Conservation (phyloP, 345 rosid species). For the Gossypium longicalyx region DNA sequence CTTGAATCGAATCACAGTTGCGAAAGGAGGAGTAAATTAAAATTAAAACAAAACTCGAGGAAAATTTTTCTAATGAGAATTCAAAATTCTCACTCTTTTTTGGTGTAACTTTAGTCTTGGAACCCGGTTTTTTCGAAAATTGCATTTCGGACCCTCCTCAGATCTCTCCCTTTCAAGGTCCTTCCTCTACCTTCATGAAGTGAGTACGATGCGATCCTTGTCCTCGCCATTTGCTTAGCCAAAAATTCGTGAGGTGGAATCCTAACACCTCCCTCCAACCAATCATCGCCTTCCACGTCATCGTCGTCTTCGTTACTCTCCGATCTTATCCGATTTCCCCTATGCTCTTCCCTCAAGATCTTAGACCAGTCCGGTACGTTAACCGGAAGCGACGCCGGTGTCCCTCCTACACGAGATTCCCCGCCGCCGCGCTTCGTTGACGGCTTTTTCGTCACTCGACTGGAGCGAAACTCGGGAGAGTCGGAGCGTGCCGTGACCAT, state of each 20-base stretch:
- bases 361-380: constrained; percentile 97
- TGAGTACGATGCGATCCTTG: constrained; percentile 81
- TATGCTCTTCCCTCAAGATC: constrained; percentile 68
- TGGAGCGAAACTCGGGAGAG: constrained; percentile 52
- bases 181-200: constrained; percentile 96
- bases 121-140: constrained; percentile 94
- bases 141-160: constrained; percentile 91
- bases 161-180: constrained; percentile 95
- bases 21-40: background rate
- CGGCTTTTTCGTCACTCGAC: constrained; percentile 36
- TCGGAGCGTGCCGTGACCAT: constrained; percentile 30
- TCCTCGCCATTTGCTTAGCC: constrained; percentile 76
- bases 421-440: constrained; percentile 17
- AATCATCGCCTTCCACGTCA: constrained; percentile 36
- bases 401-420: constrained; percentile 15
- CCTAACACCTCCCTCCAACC: constrained; percentile 39
- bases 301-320: constrained; percentile 36
- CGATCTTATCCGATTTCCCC: constrained; percentile 40
- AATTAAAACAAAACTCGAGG: too few relatives aligned
- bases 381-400: constrained; percentile 66
- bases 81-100: constrained; percentile 1
- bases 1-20: constrained; percentile 17
- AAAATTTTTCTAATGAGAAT: background rate
- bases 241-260: constrained; percentile 91
- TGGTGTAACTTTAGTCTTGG: constrained; percentile 43